Evolutionary conservation across 108 stramenopile species (phyloP).

Genomic region (Cyclotella choctawhatcheeana): DNA sequence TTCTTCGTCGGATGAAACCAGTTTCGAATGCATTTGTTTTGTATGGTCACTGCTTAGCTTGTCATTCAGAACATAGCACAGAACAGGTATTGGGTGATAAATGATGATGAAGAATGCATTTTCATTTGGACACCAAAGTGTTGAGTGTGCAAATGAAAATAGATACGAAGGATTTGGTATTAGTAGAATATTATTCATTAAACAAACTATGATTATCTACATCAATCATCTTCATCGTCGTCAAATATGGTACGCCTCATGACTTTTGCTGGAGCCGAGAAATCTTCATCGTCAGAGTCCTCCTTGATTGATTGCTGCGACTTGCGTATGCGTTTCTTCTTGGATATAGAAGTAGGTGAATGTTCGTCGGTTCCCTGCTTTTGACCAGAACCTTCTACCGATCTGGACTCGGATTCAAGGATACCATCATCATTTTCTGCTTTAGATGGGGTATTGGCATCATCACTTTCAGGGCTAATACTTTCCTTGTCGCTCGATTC

Average conservation of each 20-base stretch:
- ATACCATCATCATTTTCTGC: conserved; percentile 7
- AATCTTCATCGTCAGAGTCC: conserved; percentile 55
- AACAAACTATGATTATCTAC: neutral
- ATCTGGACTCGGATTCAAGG: neutral
- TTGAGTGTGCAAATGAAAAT: too few species aligned
- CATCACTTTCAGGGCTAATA: too few species aligned
- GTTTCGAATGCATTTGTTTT: conserved; percentile 40
- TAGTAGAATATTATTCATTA: too few species aligned
- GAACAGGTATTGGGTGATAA: conserved; percentile 4
- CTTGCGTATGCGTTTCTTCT: conserved; percentile 53
- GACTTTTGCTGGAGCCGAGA: conserved; percentile 27
- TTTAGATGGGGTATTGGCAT: conserved; percentile 32
- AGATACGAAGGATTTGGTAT: too few species aligned
- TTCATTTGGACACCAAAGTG: too few species aligned
- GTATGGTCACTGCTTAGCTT: conserved; percentile 33
- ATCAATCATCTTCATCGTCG: conserved; percentile 38
- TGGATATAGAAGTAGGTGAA: neutral
- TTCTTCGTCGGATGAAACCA: conserved; percentile 29
- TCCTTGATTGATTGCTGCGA: conserved; percentile 24
- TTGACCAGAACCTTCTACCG: neutral
- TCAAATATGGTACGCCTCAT: conserved; percentile 33
- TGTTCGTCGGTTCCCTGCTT: neutral
- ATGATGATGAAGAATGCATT: too few species aligned
- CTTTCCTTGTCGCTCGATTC: neutral
- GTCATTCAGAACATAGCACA: conserved; percentile 20